phyloP scores from a whole-genome alignment of 2,329 filamentous ascomycete genomes.

The Aspergillus sojae region DNA sequence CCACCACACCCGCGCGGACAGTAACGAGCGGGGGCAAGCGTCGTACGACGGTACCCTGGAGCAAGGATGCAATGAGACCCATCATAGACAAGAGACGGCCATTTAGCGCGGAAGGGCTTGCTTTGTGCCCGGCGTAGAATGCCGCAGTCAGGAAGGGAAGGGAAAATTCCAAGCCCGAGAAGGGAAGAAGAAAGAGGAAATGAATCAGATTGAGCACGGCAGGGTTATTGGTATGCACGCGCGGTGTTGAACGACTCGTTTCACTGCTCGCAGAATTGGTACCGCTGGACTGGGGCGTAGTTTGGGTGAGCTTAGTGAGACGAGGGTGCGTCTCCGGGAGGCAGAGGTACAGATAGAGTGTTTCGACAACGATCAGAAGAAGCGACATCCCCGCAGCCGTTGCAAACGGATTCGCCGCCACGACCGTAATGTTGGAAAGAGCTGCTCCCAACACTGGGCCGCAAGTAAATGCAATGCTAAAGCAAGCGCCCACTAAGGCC shows the following conservation, averaged over 20 bases:
- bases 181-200: constrained; percentile 90
- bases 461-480: constrained; percentile 96
- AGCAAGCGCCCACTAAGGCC: constrained; percentile 94
- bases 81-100: constrained; percentile 87
- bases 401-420: constrained; percentile 90
- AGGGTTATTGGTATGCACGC: constrained; percentile 77
- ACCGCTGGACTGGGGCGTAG: constrained; percentile 23
- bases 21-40: constrained; percentile 79
- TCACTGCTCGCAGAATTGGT: not conserved
- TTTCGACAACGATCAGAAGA: constrained; percentile 81
- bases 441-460: constrained; percentile 90
- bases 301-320: constrained; percentile 52
- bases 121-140: constrained; percentile 72
- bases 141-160: constrained; percentile 97
- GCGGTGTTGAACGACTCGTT: not conserved
- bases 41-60: constrained; percentile 89
- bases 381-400: constrained; percentile 88
- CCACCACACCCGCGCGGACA: constrained; percentile 75
- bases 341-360: constrained; percentile 77
- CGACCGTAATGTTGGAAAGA: constrained; percentile 73
- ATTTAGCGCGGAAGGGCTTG: constrained; percentile 67
- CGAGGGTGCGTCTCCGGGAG: constrained; percentile 80
- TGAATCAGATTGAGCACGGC: constrained; percentile 81
- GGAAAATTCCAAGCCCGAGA: constrained; percentile 97
- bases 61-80: constrained; percentile 84